Evolutionary conservation across 192 early-diverging fungal genomes (phyloP).

Genomic region (Glomus cerebriforme): DNA sequence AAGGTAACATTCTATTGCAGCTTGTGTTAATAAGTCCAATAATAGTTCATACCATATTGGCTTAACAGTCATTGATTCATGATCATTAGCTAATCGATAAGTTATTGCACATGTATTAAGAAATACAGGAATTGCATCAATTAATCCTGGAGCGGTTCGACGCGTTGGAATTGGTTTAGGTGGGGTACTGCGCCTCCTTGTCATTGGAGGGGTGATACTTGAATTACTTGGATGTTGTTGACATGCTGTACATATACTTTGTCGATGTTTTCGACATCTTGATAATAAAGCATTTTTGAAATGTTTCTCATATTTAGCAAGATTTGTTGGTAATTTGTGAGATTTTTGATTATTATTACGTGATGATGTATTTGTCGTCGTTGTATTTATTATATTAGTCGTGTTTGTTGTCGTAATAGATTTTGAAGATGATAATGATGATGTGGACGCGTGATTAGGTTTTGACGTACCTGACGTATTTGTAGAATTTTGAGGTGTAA

Average conservation of each 20-base stretch:
- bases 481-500: neutral
- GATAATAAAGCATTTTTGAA: conserved; percentile 17
- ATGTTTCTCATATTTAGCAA: neutral
- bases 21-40: conserved; percentile 4
- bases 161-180: conserved; percentile 7
- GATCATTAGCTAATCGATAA: neutral
- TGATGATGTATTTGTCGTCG: neutral
- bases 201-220: neutral
- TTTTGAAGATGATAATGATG: no score
- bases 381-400: neutral
- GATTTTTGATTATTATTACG: neutral
- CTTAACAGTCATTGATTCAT: neutral
- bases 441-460: neutral
- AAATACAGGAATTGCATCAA: conserved; percentile 11
- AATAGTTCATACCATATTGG: conserved; percentile 3
- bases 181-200: neutral
- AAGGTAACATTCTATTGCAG: conserved; percentile 16
- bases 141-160: conserved; percentile 5
- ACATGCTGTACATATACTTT: neutral
- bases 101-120: neutral
- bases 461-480: neutral
- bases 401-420: no score
- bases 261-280: neutral
- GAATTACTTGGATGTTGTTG: neutral
- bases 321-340: neutral